phyloP scores from a whole-genome alignment of 2,329 filamentous ascomycete species.

The Epichloe hybrida region DNA sequence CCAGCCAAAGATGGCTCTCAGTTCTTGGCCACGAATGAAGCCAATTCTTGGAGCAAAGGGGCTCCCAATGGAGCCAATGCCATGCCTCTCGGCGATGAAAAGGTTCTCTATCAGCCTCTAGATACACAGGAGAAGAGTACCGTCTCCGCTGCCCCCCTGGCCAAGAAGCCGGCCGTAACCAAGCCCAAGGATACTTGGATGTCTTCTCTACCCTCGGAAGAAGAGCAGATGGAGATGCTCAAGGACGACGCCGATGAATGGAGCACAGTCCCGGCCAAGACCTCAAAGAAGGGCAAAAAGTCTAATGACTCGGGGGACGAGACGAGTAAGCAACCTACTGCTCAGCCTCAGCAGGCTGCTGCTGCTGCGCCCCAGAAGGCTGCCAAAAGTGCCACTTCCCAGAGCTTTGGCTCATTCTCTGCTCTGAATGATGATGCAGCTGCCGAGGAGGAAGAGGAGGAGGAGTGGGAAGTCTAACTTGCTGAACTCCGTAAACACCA shows the following conservation, averaged over 20 bases:
- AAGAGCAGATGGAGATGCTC: slow-evolving; percentile 47
- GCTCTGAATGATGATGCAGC: slow-evolving; percentile 29
- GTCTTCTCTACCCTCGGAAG: slow-evolving; percentile 42
- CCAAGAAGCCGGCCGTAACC: slow-evolving; percentile 20
- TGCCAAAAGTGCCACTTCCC: slow-evolving; percentile 18
- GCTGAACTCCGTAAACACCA: neutral
- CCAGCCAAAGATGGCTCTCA: slow-evolving; percentile 66
- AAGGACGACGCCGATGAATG: slow-evolving; percentile 40
- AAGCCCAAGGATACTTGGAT: slow-evolving; percentile 31
- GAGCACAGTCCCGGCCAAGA: slow-evolving; percentile 43
- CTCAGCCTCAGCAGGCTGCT: slow-evolving; percentile 18
- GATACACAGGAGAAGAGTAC: slow-evolving; percentile 39
- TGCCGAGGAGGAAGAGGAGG: slow-evolving; percentile 30
- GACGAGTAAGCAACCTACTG: slow-evolving; percentile 14
- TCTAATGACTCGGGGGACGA: slow-evolving; percentile 23
- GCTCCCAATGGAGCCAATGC: slow-evolving; percentile 19
- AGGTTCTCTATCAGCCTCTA: slow-evolving; percentile 32
- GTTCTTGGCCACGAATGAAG: slow-evolving; percentile 34
- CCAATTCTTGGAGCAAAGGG: slow-evolving; percentile 30
- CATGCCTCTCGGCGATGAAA: slow-evolving; percentile 18
- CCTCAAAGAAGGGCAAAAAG: slow-evolving; percentile 30
- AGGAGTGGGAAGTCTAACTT: slow-evolving; percentile 40
- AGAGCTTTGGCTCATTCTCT: slow-evolving; percentile 34
- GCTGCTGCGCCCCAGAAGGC: slow-evolving; percentile 14
- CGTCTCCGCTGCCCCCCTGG: slow-evolving; percentile 10